These are phyloP conservation scores for Paramecium sonneborni DNA, from an alignment of 73 alveolate genomes.

Conservation along the genomic window DNA sequence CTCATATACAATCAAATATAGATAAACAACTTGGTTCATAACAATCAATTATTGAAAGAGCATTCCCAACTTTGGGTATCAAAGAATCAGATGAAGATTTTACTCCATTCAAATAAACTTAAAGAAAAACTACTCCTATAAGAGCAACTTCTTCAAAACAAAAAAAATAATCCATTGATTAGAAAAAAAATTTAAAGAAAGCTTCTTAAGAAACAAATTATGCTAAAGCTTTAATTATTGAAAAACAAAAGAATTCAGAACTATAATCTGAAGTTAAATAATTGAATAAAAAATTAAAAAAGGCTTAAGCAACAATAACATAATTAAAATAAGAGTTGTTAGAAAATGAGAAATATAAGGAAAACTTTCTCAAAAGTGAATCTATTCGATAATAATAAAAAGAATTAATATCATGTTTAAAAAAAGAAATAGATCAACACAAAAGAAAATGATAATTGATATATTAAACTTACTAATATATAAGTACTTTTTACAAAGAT, in stretches of 20 bases:
- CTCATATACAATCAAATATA: background rate
- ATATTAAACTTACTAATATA: background rate
- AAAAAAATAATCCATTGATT: background rate
- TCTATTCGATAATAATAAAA: slow-evolving; percentile 23
- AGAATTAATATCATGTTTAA: background rate
- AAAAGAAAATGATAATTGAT: background rate
- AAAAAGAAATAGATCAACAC: slow-evolving; percentile 8
- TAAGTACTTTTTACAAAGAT: background rate
- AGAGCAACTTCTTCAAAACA: background rate
- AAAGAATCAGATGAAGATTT: background rate
- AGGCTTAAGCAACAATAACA: background rate
- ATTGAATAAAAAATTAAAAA: slow-evolving; percentile 6
- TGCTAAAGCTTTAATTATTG: background rate
- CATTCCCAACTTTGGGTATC: slow-evolving; percentile 10
- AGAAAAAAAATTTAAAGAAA: background rate
- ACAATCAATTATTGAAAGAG: background rate
- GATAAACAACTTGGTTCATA: slow-evolving; percentile 25
- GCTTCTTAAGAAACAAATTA: background rate
- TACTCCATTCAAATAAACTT: background rate
- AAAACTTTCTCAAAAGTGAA: slow-evolving; percentile 44
- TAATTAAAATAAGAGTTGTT: background rate
- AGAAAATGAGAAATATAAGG: background rate
- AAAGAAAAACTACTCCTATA: background rate
- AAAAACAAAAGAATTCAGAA: background rate
- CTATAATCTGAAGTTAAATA: background rate